A percentile compares a stretch with the other conserved stretches of the same genome.
These are phyloP conservation scores for Ogataea corticis DNA, from an alignment of 805 yeast species.

Conservation along the genomic window DNA sequence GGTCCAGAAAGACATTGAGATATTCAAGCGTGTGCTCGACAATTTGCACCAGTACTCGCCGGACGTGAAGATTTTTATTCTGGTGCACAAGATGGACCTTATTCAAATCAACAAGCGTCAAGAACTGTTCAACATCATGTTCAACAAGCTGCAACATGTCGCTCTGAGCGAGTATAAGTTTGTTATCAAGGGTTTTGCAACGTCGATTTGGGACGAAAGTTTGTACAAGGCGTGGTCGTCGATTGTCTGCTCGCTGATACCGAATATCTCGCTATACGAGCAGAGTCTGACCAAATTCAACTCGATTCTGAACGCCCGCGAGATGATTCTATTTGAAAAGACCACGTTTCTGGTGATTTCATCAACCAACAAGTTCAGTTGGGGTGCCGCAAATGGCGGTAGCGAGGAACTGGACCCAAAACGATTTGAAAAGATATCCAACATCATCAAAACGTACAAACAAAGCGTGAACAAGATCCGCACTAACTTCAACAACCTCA, in stretches of 20 bases:
- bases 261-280: conserved; percentile 83
- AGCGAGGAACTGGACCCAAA: conserved; percentile 70
- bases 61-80: conserved; percentile 84
- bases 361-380: conserved; percentile 41
- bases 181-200: conserved; percentile 81
- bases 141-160: conserved; percentile 74
- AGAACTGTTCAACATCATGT: conserved; percentile 80
- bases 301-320: conserved; percentile 76
- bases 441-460: conserved; percentile 90
- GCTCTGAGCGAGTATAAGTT: conserved; percentile 62
- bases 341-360: conserved; percentile 87
- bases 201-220: conserved; percentile 97
- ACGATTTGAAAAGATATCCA: conserved; percentile 90
- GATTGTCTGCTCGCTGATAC: conserved; percentile 91
- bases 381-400: conserved; percentile 1
- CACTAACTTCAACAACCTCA: conserved; percentile 76
- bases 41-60: conserved; percentile 85
- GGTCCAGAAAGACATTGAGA: conserved; percentile 89
- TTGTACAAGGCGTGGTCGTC: conserved; percentile 96
- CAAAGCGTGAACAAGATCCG: conserved; percentile 88
- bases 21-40: conserved; percentile 79
- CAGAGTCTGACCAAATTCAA: conserved; percentile 73
- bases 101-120: conserved; percentile 85
- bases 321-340: conserved; percentile 87
- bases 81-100: conserved; percentile 94